Conservation (phyloP, 768 basidiomycete species). For the Tephrocybe rancida region DNA sequence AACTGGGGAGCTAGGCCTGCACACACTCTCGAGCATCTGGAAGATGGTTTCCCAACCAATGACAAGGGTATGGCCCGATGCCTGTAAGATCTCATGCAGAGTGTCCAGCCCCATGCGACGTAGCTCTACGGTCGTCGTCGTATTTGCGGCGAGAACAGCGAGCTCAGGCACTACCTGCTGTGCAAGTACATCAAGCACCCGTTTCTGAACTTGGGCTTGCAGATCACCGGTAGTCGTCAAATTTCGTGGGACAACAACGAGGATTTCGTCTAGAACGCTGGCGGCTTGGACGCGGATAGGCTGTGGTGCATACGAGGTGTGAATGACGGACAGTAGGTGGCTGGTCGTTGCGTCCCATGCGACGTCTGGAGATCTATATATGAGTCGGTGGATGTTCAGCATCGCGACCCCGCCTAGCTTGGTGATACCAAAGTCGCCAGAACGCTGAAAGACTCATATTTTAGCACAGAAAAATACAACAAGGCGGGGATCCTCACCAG, state of each 20-base stretch:
- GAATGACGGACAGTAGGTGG: constrained; percentile 80
- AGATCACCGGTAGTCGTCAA: constrained; percentile 59
- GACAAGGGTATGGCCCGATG: constrained; percentile 88
- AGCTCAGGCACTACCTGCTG: constrained; percentile 70
- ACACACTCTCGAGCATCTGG: constrained; percentile 88
- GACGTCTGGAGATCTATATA: constrained; percentile 78
- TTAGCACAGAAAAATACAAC: not conserved
- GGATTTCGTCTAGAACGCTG: constrained; percentile 81
- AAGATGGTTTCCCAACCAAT: constrained; percentile 95
- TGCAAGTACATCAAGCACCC: constrained; percentile 83
- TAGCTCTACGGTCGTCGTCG: constrained; percentile 67
- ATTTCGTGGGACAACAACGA: constrained; percentile 77
- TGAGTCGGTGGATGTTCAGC: constrained; percentile 86
- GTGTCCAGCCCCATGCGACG: constrained; percentile 89
- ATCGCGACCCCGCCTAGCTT: constrained; percentile 80
- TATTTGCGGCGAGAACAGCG: constrained; percentile 31
- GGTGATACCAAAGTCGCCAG: constrained; percentile 92
- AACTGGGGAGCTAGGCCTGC: constrained; percentile 50
- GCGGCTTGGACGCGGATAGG: constrained; percentile 88
- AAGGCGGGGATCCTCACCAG: constrained; percentile 50
- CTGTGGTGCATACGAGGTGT: constrained; percentile 69
- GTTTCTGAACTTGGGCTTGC: constrained; percentile 73
- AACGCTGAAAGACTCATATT: constrained; percentile 61
- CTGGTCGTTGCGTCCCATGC: constrained; percentile 84
- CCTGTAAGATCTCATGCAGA: constrained; percentile 87